These are phyloP conservation scores for Chenopodium album DNA, from an alignment of 148 eudicot genomes.

Conservation along the genomic window DNA sequence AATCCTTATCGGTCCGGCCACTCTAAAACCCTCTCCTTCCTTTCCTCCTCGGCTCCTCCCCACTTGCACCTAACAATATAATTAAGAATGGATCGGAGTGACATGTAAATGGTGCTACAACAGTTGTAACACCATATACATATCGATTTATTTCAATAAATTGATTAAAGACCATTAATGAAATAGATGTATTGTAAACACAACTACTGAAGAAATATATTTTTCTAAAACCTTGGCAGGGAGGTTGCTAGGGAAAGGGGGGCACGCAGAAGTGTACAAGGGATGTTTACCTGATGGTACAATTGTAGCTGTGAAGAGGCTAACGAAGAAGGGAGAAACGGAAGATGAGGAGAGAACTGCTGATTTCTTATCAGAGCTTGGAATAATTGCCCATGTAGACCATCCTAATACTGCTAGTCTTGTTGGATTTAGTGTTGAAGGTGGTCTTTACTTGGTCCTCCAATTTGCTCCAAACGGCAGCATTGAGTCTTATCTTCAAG, in stretches of 20 bases:
- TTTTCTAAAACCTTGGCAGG: constrained; percentile 37
- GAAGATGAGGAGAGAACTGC: constrained; percentile 65
- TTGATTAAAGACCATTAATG: not conserved
- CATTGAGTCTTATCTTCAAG: constrained; percentile 72
- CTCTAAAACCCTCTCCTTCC: too few species aligned
- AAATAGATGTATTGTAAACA: not conserved
- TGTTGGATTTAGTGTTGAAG: constrained; percentile 68
- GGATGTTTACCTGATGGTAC: constrained; percentile 52
- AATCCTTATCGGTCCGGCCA: too few species aligned
- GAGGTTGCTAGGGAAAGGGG: constrained; percentile 62
- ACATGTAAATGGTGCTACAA: too few species aligned
- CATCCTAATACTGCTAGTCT: constrained; percentile 79
- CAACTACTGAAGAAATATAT: not conserved
- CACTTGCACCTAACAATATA: too few species aligned
- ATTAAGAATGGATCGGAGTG: too few species aligned
- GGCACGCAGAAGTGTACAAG: constrained; percentile 72
- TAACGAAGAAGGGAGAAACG: constrained; percentile 56
- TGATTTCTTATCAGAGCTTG: constrained; percentile 87
- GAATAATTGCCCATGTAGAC: constrained; percentile 89
- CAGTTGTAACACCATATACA: too few species aligned
- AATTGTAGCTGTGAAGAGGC: constrained; percentile 78
- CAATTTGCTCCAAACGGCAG: constrained; percentile 72
- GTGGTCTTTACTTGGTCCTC: constrained; percentile 76
- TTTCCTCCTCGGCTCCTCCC: too few species aligned
- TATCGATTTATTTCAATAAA: too few species aligned